A percentile compares a stretch with the other conserved stretches of the same genome.
These are phyloP conservation scores for Aspergillus eucalypticola DNA, from an alignment of 2,329 filamentous ascomycete species.

Conservation along the genomic window DNA sequence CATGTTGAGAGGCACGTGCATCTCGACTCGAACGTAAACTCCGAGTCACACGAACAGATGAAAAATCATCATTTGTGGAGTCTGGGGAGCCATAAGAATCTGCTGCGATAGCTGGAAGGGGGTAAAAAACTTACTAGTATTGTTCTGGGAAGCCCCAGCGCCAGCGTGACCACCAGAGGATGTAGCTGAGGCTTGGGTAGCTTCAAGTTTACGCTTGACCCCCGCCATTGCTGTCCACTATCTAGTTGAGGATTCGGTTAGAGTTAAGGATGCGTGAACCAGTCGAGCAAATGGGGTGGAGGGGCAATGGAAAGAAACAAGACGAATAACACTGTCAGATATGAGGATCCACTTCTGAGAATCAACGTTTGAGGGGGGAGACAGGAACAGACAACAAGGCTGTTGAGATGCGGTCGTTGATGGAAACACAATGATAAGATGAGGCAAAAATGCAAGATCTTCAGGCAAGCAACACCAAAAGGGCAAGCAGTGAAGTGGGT, in stretches of 20 bases:
- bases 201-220: slow-evolving; percentile 36
- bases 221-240: slow-evolving; percentile 38
- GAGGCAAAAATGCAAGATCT: no score
- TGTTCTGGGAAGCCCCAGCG: slow-evolving; percentile 22
- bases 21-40: slow-evolving; percentile 27
- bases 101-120: background rate
- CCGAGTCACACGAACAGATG: slow-evolving; percentile 25
- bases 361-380: no score
- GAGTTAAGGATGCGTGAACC: background rate
- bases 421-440: no score
- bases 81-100: slow-evolving; percentile 21
- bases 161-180: slow-evolving; percentile 19
- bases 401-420: no score
- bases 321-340: background rate
- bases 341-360: background rate
- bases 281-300: background rate
- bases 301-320: background rate
- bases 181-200: slow-evolving; percentile 24
- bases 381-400: no score
- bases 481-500: no score
- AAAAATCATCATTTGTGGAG: slow-evolving; percentile 15
- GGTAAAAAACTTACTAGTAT: slow-evolving; percentile 24
- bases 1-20: slow-evolving; percentile 23
- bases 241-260: slow-evolving; percentile 8
- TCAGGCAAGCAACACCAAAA: no score